A percentile compares a stretch with the other conserved stretches of the same genome.
phyloP scores from a whole-genome alignment of 2,329 filamentous ascomycete genomes.

The Pseudogymnoascus sp. region DNA sequence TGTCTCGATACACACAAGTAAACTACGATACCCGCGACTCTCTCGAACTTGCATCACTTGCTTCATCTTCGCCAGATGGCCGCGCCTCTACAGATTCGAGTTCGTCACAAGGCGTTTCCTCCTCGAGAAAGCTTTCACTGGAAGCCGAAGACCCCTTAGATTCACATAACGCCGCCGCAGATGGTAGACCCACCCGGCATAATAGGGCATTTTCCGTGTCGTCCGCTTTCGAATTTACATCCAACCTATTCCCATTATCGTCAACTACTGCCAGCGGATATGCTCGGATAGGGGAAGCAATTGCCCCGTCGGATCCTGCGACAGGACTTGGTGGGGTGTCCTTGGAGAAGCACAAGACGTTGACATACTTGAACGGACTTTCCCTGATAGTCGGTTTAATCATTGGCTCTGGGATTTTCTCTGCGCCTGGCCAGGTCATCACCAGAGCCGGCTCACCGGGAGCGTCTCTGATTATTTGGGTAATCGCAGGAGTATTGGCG shows the following conservation, averaged over 20 bases:
- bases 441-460: conserved; percentile 85
- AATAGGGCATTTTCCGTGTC: conserved; percentile 78
- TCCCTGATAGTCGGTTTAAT: conserved; percentile 88
- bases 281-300: conserved; percentile 74
- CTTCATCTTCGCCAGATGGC: conserved; percentile 66
- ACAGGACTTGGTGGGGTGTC: conserved; percentile 63
- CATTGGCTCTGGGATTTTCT: conserved; percentile 95
- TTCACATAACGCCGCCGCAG: conserved; percentile 46
- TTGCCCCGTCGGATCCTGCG: conserved; percentile 48
- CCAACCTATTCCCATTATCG: conserved; percentile 84
- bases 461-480: conserved; percentile 85
- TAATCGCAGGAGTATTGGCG: conserved; percentile 80
- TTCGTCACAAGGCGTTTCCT: conserved; percentile 78
- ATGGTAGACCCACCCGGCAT: conserved; percentile 33
- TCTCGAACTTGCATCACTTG: conserved; percentile 89
- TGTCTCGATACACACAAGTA: conserved; percentile 11
- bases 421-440: conserved; percentile 87
- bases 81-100: conserved; percentile 57
- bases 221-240: conserved; percentile 92
- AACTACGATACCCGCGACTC: conserved; percentile 61
- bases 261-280: conserved; percentile 72
- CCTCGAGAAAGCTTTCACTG: conserved; percentile 84
- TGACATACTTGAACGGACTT: conserved; percentile 90
- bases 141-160: conserved; percentile 78
- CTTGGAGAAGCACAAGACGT: conserved; percentile 87